Evolutionary conservation across 2,329 filamentous ascomycete genomes (phyloP).

Genomic region (Fusarium mundagurra): DNA sequence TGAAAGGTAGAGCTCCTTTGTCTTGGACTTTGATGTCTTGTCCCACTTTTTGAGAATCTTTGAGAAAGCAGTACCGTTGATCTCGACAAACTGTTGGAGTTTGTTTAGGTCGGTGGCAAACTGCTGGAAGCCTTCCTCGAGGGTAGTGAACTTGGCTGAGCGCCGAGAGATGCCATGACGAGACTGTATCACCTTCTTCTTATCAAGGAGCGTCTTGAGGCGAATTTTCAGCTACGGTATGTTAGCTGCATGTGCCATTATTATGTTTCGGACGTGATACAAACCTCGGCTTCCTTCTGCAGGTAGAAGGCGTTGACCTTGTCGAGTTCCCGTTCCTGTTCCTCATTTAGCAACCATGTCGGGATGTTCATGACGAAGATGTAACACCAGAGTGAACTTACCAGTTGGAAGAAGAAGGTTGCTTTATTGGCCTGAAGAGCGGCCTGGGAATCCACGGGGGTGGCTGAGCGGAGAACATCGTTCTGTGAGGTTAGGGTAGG

Average conservation of each 20-base stretch:
- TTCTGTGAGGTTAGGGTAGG: conserved; percentile 83
- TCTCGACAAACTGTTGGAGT: conserved; percentile 97
- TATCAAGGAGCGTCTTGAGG: conserved; percentile 90
- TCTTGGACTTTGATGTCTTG: conserved; percentile 98
- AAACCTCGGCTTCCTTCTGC: conserved; percentile 96
- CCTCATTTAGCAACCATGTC: conserved; percentile 51
- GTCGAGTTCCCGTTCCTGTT: conserved; percentile 93
- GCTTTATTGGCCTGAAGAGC: conserved; percentile 96
- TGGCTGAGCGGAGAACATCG: conserved; percentile 61
- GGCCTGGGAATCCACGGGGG: conserved; percentile 78
- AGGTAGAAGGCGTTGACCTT: conserved; percentile 98
- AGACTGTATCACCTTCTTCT: conserved; percentile 90
- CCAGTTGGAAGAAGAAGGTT: conserved; percentile 97
- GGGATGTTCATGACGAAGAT: conserved; percentile 41
- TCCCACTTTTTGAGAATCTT: conserved; percentile 99
- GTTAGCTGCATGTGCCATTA: conserved; percentile 19
- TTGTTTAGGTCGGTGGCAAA: conserved; percentile 98
- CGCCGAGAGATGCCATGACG: conserved; percentile 83
- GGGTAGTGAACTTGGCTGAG: conserved; percentile 91
- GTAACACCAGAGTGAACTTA: conserved; percentile 56
- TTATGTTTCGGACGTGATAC: conserved; percentile 41
- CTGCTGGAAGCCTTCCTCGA: conserved; percentile 97
- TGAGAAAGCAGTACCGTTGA: conserved; percentile 97
- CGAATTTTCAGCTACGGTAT: conserved; percentile 83
- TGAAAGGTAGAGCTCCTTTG: conserved; percentile 96